Conservation (phyloP, 2,329 filamentous ascomycete species). For the Magnaporthales sp. region DNA sequence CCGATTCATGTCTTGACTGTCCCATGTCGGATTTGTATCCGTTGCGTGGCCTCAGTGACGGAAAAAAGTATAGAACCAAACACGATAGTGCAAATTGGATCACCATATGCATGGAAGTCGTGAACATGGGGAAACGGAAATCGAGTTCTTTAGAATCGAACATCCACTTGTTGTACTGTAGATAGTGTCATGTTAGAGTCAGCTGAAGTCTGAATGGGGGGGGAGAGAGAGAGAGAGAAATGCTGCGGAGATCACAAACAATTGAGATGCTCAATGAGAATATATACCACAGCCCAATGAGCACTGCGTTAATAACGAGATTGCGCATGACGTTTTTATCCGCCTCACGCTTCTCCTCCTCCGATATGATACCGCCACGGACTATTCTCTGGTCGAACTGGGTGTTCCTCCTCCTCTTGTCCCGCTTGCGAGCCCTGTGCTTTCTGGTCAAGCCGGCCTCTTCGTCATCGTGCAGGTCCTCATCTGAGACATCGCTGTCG, state of each 20-base stretch:
- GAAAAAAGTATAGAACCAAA: conserved; percentile 72
- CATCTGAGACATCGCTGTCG: conserved; percentile 55
- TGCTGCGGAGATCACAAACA: conserved; percentile 41
- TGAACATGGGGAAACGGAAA: conserved; percentile 92
- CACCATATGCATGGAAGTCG: conserved; percentile 89
- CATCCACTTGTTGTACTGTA: conserved; percentile 99
- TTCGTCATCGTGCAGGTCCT: conserved; percentile 75
- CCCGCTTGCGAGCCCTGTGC: conserved; percentile 60
- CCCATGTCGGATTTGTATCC: conserved; percentile 36
- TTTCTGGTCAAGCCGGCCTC: conserved; percentile 76
- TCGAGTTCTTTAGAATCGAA: conserved; percentile 78
- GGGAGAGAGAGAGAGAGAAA: too few species aligned
- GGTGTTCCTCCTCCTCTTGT: conserved; percentile 58
- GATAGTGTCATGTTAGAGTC: conserved; percentile 10
- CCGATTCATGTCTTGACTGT: conserved; percentile 39
- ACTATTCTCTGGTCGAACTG: conserved; percentile 62
- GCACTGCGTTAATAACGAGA: conserved; percentile 63
- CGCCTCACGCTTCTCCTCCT: conserved; percentile 65
- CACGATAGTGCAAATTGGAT: conserved; percentile 81
- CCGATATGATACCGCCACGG: conserved; percentile 41
- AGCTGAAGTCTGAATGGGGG: conserved; percentile 2
- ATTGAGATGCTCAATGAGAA: conserved; percentile 92
- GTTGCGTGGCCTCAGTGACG: conserved; percentile 57
- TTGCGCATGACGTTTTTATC: conserved; percentile 64
- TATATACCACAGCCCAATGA: conserved; percentile 81